Conservation (phyloP, 23 red algal genomes). For the Chondrus crispus region DNA sequence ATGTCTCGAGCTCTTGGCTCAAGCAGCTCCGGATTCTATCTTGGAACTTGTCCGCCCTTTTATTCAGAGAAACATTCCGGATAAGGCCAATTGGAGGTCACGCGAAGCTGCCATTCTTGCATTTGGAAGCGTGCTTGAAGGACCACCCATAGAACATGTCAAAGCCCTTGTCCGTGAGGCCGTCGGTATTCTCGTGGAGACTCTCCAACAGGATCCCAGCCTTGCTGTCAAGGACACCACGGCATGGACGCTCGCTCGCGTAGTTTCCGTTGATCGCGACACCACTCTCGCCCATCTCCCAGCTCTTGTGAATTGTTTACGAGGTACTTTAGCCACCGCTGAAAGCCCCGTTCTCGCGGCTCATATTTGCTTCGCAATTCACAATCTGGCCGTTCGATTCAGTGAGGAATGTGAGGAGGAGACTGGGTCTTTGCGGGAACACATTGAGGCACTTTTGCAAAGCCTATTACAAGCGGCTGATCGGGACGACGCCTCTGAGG, state of each 20-base stretch:
- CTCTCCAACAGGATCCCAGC: conserved; percentile 55
- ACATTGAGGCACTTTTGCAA: conserved; percentile 36
- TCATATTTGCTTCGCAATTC: conserved; percentile 73
- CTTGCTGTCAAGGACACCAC: conserved; percentile 91
- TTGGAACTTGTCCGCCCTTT: conserved; percentile 83
- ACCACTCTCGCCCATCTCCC: conserved; percentile 25
- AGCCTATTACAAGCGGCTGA: conserved; percentile 50
- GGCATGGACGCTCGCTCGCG: conserved; percentile 91
- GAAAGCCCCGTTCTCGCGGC: conserved; percentile 60
- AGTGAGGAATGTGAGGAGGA: conserved; percentile 50
- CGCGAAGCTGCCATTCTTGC: conserved; percentile 91
- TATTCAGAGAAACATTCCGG: conserved; percentile 76
- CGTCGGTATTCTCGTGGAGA: conserved; percentile 59
- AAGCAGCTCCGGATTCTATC: conserved; percentile 73
- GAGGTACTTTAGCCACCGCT: conserved; percentile 40
- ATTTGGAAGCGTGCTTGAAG: conserved; percentile 82
- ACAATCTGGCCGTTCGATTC: conserved; percentile 79
- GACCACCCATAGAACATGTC: conserved; percentile 33
- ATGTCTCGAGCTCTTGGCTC: conserved; percentile 82
- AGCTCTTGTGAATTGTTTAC: conserved; percentile 58
- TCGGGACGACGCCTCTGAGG: conserved; percentile 81
- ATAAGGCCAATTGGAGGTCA: conserved; percentile 75
- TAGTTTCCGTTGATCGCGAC: conserved; percentile 37
- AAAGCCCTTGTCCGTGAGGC: conserved; percentile 60
- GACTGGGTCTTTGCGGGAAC: conserved; percentile 31